Conservation (phyloP, 345 rosid genomes). For the Lumnitzera littorea region DNA sequence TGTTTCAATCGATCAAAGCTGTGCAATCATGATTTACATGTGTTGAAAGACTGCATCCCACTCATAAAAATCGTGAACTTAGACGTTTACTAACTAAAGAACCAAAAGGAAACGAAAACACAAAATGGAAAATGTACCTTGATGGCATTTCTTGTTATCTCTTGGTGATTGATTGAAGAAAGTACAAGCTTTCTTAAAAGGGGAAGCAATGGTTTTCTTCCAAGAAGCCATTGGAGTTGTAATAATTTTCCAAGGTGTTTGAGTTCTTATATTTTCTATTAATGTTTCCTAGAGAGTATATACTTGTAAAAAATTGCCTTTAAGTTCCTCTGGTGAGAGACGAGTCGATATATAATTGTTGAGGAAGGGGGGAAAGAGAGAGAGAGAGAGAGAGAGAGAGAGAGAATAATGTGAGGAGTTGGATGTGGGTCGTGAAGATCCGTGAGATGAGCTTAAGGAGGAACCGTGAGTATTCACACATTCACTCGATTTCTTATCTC, state of each 20-base stretch:
- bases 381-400: background rate
- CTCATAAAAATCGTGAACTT: too few relatives aligned
- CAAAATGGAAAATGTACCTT: background rate
- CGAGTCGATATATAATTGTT: background rate
- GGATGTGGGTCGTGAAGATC: conserved; percentile 55
- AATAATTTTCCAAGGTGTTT: background rate
- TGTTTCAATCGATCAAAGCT: too few relatives aligned
- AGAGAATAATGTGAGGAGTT: background rate
- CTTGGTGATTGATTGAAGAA: conserved; percentile 59
- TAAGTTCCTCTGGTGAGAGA: too few relatives aligned
- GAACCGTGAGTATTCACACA: conserved; percentile 2
- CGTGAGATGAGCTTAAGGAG: conserved; percentile 43
- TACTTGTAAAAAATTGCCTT: too few relatives aligned
- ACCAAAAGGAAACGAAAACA: background rate
- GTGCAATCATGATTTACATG: too few relatives aligned
- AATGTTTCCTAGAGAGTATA: background rate
- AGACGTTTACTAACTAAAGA: background rate
- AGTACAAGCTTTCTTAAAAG: conserved; percentile 74
- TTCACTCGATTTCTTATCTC: conserved; percentile 12
- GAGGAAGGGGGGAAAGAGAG: background rate
- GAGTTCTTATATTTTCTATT: background rate
- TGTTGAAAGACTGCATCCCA: too few relatives aligned
- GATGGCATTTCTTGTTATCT: conserved; percentile 31
- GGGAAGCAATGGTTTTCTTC: conserved; percentile 72
- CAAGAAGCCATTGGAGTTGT: conserved; percentile 51